Percentiles rank a stretch among this genome's conserved stretches.
Evolutionary conservation across 768 basidiomycete species (phyloP).

Genomic region (Boletales sp.): DNA sequence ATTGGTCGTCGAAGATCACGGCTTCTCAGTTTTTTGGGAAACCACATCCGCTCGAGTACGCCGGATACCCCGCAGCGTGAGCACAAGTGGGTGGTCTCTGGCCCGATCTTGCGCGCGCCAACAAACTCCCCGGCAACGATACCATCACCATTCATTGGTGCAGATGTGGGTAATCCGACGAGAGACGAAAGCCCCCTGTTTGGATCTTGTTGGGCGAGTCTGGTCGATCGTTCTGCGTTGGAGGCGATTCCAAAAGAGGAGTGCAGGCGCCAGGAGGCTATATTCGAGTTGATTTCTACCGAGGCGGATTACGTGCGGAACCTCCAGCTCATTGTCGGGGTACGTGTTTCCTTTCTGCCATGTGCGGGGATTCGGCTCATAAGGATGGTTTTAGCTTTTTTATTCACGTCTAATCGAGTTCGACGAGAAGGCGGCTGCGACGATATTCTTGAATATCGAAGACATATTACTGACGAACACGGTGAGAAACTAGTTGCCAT

Average conservation of each 20-base stretch:
- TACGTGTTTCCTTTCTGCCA: slow-evolving; percentile 29
- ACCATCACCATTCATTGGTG: neutral
- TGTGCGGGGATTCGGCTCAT: neutral
- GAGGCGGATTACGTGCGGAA: slow-evolving; percentile 89
- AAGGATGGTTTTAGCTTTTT: slow-evolving; percentile 55
- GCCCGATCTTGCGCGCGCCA: slow-evolving; percentile 48
- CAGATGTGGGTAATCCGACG: slow-evolving; percentile 18
- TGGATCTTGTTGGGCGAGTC: slow-evolving; percentile 83
- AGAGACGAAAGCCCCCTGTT: slow-evolving; percentile 60
- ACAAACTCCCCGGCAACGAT: slow-evolving; percentile 11
- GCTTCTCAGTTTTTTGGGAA: slow-evolving; percentile 62
- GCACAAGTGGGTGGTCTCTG: slow-evolving; percentile 58
- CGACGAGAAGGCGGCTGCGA: slow-evolving; percentile 70
- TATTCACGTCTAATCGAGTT: slow-evolving; percentile 76
- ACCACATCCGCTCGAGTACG: slow-evolving; percentile 41
- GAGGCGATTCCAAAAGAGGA: slow-evolving; percentile 77
- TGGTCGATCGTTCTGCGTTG: slow-evolving; percentile 81
- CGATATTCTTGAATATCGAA: slow-evolving; percentile 91
- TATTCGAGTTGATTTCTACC: slow-evolving; percentile 92
- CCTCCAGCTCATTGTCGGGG: slow-evolving; percentile 89
- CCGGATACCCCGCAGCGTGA: slow-evolving; percentile 43
- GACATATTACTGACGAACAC: slow-evolving; percentile 89
- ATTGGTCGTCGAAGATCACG: slow-evolving; percentile 36
- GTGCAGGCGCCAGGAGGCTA: slow-evolving; percentile 88
- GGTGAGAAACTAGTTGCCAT: slow-evolving; percentile 32